Percentiles rank a stretch among this genome's conserved stretches.
These are phyloP conservation scores for Xylaria sp. DNA, from an alignment of 495 filamentous ascomycete species.

Conservation along the genomic window DNA sequence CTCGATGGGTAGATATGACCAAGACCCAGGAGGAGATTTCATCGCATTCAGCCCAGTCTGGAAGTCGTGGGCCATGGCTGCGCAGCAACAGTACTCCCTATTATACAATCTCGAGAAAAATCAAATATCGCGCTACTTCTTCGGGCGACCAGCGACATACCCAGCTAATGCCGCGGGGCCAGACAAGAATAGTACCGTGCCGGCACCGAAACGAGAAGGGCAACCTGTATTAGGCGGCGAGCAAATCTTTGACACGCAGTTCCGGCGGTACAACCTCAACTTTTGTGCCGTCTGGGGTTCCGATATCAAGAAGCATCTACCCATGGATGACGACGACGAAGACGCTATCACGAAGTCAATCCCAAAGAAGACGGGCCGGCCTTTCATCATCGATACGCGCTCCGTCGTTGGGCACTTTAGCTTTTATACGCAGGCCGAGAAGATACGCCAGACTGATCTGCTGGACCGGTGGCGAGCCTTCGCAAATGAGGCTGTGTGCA, in stretches of 20 bases:
- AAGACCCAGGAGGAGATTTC: constrained; percentile 34
- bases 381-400: constrained; percentile 60
- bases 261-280: constrained; percentile 51
- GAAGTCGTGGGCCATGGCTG: constrained; percentile 58
- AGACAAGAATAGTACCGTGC: constrained; percentile 29
- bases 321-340: constrained; percentile 45
- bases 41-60: constrained; percentile 45
- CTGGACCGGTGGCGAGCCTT: constrained; percentile 58
- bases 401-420: constrained; percentile 61
- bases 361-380: constrained; percentile 37
- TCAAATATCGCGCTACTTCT: constrained; percentile 57
- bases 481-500: constrained; percentile 54
- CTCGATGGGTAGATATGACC: constrained; percentile 47
- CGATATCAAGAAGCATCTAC: constrained; percentile 47
- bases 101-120: constrained; percentile 59
- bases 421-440: constrained; percentile 45
- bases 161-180: constrained; percentile 32
- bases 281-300: constrained; percentile 58
- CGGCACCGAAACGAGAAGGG: constrained; percentile 23
- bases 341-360: constrained; percentile 38
- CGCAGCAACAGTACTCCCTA: constrained; percentile 64
- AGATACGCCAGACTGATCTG: constrained; percentile 57
- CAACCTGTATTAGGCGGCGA: constrained; percentile 31
- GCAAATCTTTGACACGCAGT: constrained; percentile 56
- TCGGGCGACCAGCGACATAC: constrained; percentile 39